Percentiles rank a stretch among this genome's conserved stretches.
Conservation (phyloP, 768 basidiomycete species). For the Lanmaoa rubissima region DNA sequence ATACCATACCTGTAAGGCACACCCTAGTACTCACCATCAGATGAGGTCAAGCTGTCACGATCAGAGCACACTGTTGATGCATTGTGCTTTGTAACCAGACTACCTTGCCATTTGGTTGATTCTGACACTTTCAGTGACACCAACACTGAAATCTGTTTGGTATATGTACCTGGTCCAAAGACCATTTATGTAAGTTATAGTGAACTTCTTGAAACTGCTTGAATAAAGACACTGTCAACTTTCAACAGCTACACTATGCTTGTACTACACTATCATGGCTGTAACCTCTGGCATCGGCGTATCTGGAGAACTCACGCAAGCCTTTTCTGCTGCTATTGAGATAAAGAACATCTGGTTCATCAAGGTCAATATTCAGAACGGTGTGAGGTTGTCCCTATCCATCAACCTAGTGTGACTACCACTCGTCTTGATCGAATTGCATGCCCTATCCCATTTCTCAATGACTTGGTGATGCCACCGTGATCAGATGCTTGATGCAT, state of each 20-base stretch:
- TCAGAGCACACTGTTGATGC: no score
- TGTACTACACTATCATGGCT: conserved; percentile 47
- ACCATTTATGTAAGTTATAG: no score
- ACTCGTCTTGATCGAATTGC: conserved; percentile 4
- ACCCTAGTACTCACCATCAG: no score
- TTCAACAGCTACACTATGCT: neutral
- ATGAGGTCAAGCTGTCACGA: no score
- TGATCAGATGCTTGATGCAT: conserved; percentile 83
- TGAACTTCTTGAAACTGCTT: no score
- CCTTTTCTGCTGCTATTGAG: conserved; percentile 57
- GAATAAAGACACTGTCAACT: neutral
- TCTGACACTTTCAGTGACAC: no score
- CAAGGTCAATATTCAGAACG: conserved; percentile 74
- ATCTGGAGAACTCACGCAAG: conserved; percentile 52
- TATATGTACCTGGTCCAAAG: no score
- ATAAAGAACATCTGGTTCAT: conserved; percentile 61
- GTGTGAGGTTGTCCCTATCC: conserved; percentile 40
- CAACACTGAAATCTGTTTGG: no score
- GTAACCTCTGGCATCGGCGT: conserved; percentile 70
- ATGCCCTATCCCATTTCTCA: neutral
- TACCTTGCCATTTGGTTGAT: no score
- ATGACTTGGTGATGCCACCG: neutral
- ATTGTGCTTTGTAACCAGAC: no score
- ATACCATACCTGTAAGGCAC: no score
- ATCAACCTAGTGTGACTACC: conserved; percentile 33